Percentiles rank a stretch among this genome's conserved stretches.
Conservation (phyloP, 78 protist genomes). For the Monocercomonoides exilis region DNA sequence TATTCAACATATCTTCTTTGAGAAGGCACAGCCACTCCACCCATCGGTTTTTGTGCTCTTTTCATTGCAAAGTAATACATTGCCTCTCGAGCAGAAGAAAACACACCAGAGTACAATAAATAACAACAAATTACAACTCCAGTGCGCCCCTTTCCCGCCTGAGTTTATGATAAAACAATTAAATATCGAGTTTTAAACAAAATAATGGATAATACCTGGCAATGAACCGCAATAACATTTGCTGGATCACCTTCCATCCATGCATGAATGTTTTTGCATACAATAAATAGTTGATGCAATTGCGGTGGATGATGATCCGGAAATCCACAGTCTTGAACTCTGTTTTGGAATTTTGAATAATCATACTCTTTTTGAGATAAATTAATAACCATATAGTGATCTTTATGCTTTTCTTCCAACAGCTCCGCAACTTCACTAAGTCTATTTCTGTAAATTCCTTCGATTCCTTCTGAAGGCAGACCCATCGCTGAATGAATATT, state of each 20-base stretch:
- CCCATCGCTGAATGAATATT: slow-evolving; percentile 27
- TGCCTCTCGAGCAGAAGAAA: neutral
- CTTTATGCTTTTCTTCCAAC: neutral
- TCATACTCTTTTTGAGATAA: slow-evolving; percentile 8
- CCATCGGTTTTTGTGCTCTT: neutral
- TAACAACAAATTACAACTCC: slow-evolving; percentile 27
- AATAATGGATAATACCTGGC: neutral
- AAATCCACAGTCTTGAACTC: slow-evolving; percentile 22
- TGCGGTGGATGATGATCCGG: slow-evolving; percentile 43
- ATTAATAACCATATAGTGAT: slow-evolving; percentile 24
- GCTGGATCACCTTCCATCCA: neutral
- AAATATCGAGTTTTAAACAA: too few species aligned
- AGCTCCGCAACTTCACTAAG: neutral
- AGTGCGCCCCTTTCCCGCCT: slow-evolving; percentile 13
- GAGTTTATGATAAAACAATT: neutral
- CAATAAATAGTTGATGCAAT: neutral
- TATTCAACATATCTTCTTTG: slow-evolving; percentile 28
- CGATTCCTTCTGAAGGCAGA: slow-evolving; percentile 35
- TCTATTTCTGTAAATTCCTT: slow-evolving; percentile 28
- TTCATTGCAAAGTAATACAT: slow-evolving; percentile 1
- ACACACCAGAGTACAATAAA: neutral
- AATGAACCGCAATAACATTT: slow-evolving; percentile 5
- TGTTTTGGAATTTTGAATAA: neutral
- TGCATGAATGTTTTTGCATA: neutral
- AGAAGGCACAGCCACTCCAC: slow-evolving; percentile 28